A percentile compares a stretch with the other conserved stretches of the same genome.
These are phyloP conservation scores for Aquanectria penicillioides DNA, from an alignment of 2,329 filamentous ascomycete species.

Conservation along the genomic window DNA sequence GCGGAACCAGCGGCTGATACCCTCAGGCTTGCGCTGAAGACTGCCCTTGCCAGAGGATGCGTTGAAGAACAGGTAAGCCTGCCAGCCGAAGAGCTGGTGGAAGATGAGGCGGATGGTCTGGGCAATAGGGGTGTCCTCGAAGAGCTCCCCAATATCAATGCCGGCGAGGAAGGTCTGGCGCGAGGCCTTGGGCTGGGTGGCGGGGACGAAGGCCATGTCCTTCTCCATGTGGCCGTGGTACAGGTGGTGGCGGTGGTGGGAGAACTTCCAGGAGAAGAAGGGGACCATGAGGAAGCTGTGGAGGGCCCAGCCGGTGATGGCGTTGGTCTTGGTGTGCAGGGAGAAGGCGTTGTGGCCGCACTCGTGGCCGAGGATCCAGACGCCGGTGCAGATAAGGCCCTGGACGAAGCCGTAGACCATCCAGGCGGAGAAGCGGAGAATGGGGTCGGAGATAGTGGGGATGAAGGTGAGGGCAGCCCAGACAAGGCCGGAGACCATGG, in stretches of 20 bases:
- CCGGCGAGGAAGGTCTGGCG: slow-evolving; percentile 47
- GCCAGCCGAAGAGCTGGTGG: slow-evolving; percentile 74
- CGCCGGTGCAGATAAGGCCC: slow-evolving; percentile 72
- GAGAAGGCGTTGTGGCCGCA: slow-evolving; percentile 77
- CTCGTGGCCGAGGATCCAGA: slow-evolving; percentile 79
- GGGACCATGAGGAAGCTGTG: slow-evolving; percentile 75
- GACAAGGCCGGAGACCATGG: slow-evolving; percentile 58
- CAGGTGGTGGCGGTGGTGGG: slow-evolving; percentile 75
- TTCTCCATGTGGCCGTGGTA: slow-evolving; percentile 75
- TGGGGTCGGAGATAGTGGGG: slow-evolving; percentile 56
- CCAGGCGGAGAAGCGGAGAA: slow-evolving; percentile 61
- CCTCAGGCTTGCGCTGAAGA: slow-evolving; percentile 53
- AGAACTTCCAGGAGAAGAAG: slow-evolving; percentile 79
- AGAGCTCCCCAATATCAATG: slow-evolving; percentile 60
- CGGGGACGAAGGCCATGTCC: slow-evolving; percentile 73
- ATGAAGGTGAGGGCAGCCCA: slow-evolving; percentile 65
- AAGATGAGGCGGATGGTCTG: slow-evolving; percentile 63
- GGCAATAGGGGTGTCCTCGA: slow-evolving; percentile 71
- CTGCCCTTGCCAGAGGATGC: slow-evolving; percentile 59
- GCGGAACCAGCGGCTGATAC: slow-evolving; percentile 51
- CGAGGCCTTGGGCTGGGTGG: slow-evolving; percentile 51
- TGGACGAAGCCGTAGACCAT: slow-evolving; percentile 69
- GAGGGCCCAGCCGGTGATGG: slow-evolving; percentile 69
- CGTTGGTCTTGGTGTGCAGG: slow-evolving; percentile 64
- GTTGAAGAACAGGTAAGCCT: slow-evolving; percentile 71